Evolutionary conservation across 2,329 filamentous ascomycete species (phyloP), one percentile per base, ranked within the genome.

Genomic region (Fusarium chaquense): DNA sequence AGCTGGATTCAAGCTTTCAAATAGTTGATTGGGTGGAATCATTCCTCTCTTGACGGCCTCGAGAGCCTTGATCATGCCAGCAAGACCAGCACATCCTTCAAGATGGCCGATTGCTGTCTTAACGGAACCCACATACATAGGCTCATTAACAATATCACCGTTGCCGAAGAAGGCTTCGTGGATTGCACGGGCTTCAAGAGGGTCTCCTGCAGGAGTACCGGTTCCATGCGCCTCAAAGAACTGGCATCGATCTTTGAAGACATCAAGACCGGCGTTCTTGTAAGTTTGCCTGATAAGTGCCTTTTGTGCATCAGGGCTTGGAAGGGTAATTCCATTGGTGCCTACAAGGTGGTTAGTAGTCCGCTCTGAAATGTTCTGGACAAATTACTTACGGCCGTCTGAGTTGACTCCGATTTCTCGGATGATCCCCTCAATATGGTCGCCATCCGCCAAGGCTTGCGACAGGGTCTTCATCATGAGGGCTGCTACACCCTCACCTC

Each of bases 41-140:
- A 58, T 44, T 1, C 56, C 56, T 22, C 40, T 38, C 16, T 59
- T 59, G 2, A 59, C 49, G 15, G 56, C 56, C 9, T 54, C 38
- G 4, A 45, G 26, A 11, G 56, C 56, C 20, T 59, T 59, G 40
- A 59, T 45, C 10, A 59, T 7, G 0, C 57, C 50, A 3, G 57
- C 57, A 28, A 59, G 40, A 22, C 57, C 57, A 8, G 55, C 55
- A 12, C 46, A 52, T 44, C 55, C 55, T 12, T 58, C 55, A 20
- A 53, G 46, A 15, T 58, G 55, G 2, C 55, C 55, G 20, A 58
- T 43, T 0, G 50, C 50, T 28, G 57, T 55, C 46, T 58, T 58
- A 10, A 58, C 46, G 15, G 55, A 58, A 5, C 55, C 55, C 2
- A 58, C 55, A n/a, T 52, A 58, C 46, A 58, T 43, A 5, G 46